phyloP scores from a whole-genome alignment of 2,329 filamentous ascomycete species.

The Alternaria dauci region DNA sequence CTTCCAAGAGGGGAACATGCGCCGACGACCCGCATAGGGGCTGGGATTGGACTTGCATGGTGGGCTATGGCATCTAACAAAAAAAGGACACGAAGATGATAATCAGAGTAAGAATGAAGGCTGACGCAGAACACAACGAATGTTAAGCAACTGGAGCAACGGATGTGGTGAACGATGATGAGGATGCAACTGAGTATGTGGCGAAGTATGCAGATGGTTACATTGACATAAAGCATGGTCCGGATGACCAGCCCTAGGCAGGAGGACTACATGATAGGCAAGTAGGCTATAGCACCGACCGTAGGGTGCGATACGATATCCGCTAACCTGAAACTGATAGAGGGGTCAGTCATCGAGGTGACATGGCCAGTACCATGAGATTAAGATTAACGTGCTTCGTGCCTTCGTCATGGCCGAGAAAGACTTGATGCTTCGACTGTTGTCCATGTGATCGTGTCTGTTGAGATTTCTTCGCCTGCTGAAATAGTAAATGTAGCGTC shows the following conservation, averaged over 20 bases:
- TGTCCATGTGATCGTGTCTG: conserved; percentile 42
- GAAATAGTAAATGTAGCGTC: conserved; percentile 47
- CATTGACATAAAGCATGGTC: conserved; percentile 45
- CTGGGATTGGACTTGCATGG: conserved; percentile 47
- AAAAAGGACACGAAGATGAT: conserved; percentile 34
- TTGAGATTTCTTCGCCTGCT: conserved; percentile 34
- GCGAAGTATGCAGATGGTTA: conserved; percentile 34
- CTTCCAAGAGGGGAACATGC: conserved; percentile 52
- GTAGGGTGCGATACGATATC: conserved; percentile 41
- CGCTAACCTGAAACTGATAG: conserved; percentile 38
- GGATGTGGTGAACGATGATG: conserved; percentile 47
- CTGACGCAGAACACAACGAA: conserved; percentile 50
- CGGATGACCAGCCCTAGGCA: conserved; percentile 30
- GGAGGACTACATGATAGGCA: conserved; percentile 40
- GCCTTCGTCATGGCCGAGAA: conserved; percentile 28
- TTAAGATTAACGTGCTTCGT: conserved; percentile 46
- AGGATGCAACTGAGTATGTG: conserved; percentile 45
- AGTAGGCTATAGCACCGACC: conserved; percentile 30
- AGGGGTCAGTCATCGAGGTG: conserved; percentile 40
- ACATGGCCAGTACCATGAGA: conserved; percentile 41
- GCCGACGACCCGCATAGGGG: conserved; percentile 54
- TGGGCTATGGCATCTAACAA: conserved; percentile 34
- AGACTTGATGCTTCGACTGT: conserved; percentile 42
- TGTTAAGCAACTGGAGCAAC: conserved; percentile 55
- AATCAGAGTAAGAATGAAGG: conserved; percentile 50